phyloP scores from a whole-genome alignment of 805 yeast species.

The Yarrowia bubula region DNA sequence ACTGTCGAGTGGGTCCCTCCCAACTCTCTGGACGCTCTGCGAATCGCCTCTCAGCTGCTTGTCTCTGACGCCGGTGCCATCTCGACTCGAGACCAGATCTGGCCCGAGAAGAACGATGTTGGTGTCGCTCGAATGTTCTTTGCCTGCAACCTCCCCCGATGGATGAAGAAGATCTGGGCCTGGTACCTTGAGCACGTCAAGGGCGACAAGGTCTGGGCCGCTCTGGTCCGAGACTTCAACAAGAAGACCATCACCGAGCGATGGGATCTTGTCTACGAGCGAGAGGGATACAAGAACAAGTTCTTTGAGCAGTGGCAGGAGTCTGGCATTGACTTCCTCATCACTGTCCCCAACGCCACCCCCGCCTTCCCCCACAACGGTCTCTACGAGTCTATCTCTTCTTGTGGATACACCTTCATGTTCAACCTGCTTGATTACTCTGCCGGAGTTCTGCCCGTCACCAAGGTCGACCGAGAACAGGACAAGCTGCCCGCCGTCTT shows the following conservation, averaged over 20 bases:
- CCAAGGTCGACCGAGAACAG: conserved; percentile 47
- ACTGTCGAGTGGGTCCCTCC: conserved; percentile 49
- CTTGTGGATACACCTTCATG: conserved; percentile 54
- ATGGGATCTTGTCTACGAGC: conserved; percentile 40
- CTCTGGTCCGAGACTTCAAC: conserved; percentile 40
- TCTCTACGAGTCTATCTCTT: conserved; percentile 40
- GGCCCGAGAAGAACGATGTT: conserved; percentile 41
- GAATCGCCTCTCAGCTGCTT: conserved; percentile 50
- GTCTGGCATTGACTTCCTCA: conserved; percentile 41
- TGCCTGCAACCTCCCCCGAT: conserved; percentile 40
- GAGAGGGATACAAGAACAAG: conserved; percentile 41
- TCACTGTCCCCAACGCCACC: conserved; percentile 46
- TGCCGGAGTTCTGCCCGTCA: conserved; percentile 58
- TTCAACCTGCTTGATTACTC: conserved; percentile 57
- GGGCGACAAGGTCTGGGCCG: conserved; percentile 43
- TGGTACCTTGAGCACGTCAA: conserved; percentile 39
- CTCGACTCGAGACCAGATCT: conserved; percentile 33
- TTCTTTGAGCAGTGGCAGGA: conserved; percentile 41
- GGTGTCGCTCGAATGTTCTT: conserved; percentile 40
- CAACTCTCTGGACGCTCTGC: conserved; percentile 55
- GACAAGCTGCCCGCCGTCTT: conserved; percentile 40
- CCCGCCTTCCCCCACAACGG: conserved; percentile 45
- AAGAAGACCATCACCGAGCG: conserved; percentile 40
- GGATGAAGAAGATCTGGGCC: conserved; percentile 40
- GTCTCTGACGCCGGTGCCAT: conserved; percentile 40